Percentiles rank a stretch among this genome's conserved stretches.
These are phyloP conservation scores for Calocybe gambosa DNA, from an alignment of 1,284 basidiomycete species.

Conservation along the genomic window DNA sequence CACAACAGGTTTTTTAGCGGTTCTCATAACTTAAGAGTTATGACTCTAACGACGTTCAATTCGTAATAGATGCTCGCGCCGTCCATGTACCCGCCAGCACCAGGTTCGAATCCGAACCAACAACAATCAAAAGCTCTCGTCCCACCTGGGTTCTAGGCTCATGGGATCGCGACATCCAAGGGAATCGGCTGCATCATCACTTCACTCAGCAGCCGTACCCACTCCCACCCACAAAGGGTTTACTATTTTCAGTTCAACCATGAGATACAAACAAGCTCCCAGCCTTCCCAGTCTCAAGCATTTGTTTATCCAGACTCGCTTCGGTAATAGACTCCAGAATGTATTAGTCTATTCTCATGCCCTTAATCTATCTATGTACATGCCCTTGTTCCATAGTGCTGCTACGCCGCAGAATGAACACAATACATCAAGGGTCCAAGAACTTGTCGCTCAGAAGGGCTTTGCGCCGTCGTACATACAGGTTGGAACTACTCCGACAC, in stretches of 20 bases:
- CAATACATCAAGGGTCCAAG: constrained; percentile 6
- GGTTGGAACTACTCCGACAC: constrained; percentile 10
- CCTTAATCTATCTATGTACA: constrained; percentile 6
- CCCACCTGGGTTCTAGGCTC: constrained; percentile 64
- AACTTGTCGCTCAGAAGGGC: not conserved
- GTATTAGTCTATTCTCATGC: constrained; percentile 8
- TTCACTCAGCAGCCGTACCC: constrained; percentile 15
- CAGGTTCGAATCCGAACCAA: constrained; percentile 29
- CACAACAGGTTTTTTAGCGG: constrained; percentile 67
- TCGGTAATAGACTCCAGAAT: constrained; percentile 17
- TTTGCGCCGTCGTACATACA: constrained; percentile 9
- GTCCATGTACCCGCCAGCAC: constrained; percentile 46
- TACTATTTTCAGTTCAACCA: constrained; percentile 13
- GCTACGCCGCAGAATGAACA: not conserved
- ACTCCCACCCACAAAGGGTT: constrained; percentile 12
- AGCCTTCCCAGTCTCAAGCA: constrained; percentile 17
- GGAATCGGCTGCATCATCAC: constrained; percentile 15
- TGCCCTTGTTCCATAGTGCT: constrained; percentile 3
- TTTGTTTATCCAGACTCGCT: constrained; percentile 15
- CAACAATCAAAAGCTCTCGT: constrained; percentile 62
- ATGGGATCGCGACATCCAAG: constrained; percentile 17
- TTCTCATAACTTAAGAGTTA: constrained; percentile 1
- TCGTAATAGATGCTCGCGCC: constrained; percentile 56
- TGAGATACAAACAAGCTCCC: constrained; percentile 6
- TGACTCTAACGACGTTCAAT: constrained; percentile 13